Evolutionary conservation across 73 alveolate species (phyloP).

Genomic region (Tetrahymena thermophila): DNA sequence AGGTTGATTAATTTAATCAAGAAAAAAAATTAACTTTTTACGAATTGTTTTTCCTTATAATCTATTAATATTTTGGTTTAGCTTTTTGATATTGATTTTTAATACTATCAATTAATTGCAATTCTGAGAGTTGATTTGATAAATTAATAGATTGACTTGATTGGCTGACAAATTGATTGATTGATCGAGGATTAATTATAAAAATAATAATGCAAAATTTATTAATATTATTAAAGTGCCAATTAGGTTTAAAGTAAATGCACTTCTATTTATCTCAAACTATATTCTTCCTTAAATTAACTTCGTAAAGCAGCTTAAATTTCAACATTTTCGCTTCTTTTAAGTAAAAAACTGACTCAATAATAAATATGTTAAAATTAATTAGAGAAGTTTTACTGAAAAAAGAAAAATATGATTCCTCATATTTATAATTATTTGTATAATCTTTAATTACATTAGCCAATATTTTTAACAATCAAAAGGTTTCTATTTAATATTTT

Average conservation of each 20-base stretch:
- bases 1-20: background rate
- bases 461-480: too few relatives aligned
- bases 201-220: background rate
- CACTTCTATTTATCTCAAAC: too few relatives aligned
- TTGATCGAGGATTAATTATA: background rate
- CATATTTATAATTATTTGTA: too few relatives aligned
- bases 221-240: background rate
- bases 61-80: background rate
- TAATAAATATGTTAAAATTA: too few relatives aligned
- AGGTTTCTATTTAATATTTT: too few relatives aligned
- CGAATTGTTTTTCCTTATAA: background rate
- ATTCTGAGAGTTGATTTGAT: background rate
- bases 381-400: too few relatives aligned
- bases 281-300: too few relatives aligned
- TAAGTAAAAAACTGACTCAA: too few relatives aligned
- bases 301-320: too few relatives aligned
- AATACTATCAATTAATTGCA: background rate
- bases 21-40: background rate
- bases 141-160: background rate
- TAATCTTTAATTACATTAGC: too few relatives aligned
- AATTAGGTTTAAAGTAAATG: background rate
- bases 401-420: too few relatives aligned
- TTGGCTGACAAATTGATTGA: background rate
- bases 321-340: too few relatives aligned
- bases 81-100: background rate